Conservation (phyloP, 2,329 filamentous ascomycete species). For the Chalaropsis thielavioides region DNA sequence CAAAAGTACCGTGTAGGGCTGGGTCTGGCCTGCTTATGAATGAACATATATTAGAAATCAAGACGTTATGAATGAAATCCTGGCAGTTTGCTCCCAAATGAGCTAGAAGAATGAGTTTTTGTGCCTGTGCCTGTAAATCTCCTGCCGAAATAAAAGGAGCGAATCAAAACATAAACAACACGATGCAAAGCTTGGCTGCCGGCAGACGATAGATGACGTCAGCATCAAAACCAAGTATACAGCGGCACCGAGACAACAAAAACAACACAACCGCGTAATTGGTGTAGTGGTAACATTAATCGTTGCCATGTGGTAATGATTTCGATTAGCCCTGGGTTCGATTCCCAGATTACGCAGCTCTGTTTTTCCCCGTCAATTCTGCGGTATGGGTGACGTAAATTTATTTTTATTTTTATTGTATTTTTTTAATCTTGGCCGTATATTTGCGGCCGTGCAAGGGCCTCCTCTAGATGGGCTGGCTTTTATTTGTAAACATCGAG, state of each 20-base stretch:
- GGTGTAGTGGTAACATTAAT: constrained; percentile 3
- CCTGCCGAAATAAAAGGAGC: no score
- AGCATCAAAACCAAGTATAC: not conserved
- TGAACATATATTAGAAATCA: not conserved
- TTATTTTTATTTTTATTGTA: not conserved
- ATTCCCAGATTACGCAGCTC: not conserved
- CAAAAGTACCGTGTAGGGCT: not conserved
- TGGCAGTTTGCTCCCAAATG: not conserved
- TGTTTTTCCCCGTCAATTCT: not conserved
- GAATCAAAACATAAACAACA: no score
- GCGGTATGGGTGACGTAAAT: not conserved
- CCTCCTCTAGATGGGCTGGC: no score
- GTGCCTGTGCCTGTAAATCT: no score
- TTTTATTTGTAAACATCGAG: no score
- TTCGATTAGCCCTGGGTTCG: constrained; percentile 1
- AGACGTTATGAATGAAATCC: not conserved
- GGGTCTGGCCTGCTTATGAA: not conserved
- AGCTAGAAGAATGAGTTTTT: no score
- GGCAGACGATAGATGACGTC: not conserved
- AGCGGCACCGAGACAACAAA: not conserved
- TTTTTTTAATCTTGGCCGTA: no score
- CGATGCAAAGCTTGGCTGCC: no score
- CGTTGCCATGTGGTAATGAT: not conserved
- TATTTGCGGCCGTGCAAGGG: no score
- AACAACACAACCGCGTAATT: not conserved